These are phyloP conservation scores for Dipteronia dyeriana DNA, from an alignment of 345 rosid species.

Conservation along the genomic window DNA sequence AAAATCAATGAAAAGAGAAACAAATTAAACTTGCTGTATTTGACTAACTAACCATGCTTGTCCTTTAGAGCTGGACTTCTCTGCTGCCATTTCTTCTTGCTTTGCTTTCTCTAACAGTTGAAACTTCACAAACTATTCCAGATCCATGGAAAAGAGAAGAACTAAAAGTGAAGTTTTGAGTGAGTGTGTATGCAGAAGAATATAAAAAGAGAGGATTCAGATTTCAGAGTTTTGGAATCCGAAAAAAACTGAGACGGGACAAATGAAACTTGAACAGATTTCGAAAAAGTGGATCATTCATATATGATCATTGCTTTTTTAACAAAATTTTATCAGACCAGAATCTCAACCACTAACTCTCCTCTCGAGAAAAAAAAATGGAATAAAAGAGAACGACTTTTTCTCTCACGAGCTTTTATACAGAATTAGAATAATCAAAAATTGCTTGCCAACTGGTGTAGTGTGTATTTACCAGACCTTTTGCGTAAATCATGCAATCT, in stretches of 20 bases:
- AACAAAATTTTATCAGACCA: constrained; percentile 28
- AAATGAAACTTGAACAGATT: constrained; percentile 35
- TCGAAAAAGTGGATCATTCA: constrained; percentile 36
- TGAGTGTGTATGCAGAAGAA: neutral
- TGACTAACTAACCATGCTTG: constrained; percentile 77
- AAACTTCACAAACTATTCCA: constrained; percentile 17
- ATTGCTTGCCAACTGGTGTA: constrained; percentile 28
- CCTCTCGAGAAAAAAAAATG: neutral
- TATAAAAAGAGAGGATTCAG: constrained; percentile 11
- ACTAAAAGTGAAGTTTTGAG: neutral
- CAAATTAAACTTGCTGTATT: neutral
- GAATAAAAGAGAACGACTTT: constrained; percentile 9
- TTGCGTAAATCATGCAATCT: constrained; percentile 21
- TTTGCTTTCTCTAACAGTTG: neutral
- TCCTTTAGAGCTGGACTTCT: constrained; percentile 67
- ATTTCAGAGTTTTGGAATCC: constrained; percentile 37
- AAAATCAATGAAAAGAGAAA: neutral
- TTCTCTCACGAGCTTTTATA: constrained; percentile 20
- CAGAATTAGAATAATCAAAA: neutral
- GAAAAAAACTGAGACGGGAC: constrained; percentile 46
- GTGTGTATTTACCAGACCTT: neutral
- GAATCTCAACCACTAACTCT: constrained; percentile 48
- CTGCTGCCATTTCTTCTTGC: constrained; percentile 55
- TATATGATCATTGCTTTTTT: constrained; percentile 16
- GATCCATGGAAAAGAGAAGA: constrained; percentile 23